Base-by-base conservation (phyloP, 2,329 filamentous ascomycete species). In the Apiospora arundinis region DNA sequence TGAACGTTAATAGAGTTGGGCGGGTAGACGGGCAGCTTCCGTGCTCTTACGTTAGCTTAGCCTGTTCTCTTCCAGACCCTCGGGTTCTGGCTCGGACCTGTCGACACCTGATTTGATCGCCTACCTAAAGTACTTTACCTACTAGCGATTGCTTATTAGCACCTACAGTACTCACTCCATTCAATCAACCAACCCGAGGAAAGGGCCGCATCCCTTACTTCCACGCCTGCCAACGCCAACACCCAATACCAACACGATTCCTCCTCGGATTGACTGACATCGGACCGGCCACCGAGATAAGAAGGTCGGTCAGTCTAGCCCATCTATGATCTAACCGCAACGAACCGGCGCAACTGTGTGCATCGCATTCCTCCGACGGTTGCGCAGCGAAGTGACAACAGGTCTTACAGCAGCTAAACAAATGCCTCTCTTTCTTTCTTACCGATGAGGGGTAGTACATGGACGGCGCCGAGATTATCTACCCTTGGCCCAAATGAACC, bases 21-120 rank as follows among this genome's bases (percentile, higher is more conserved):
- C 68, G 68, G 68, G 46, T 65, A 63, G 68, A 46, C 68, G 68
- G 68, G 68, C 46, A 70, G 46, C 25, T 49, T 42, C 67, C 67
- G 68, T 65, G 23, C 40, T 48, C 37, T 44, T 44, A 28, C 42
- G 4, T 18, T 45, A 18, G 46, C 32, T 42, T 42, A 25, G 68
- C 44, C 68, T n/a, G 68, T 63, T 63, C 68, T 32, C 37, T 63
- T 28, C 68, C 68, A 28, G 37, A 37, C 56, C 23, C 68, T 70
- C 68, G 68, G 68, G 68, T 70, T 49, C 67, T 44, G 48, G 48
- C 37, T 49, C 52, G 25, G 42, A 44, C 63, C 52, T 32, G 52
- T 37, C 28, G 25, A 37, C 28, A 60, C 52, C 52, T 60, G 32
- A 37, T 21, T 37, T 7, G 28, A 60, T 37, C 18, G 28, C 28